These are phyloP conservation scores for Rhizophora mangle DNA, from an alignment of 345 rosid species.

Conservation along the genomic window DNA sequence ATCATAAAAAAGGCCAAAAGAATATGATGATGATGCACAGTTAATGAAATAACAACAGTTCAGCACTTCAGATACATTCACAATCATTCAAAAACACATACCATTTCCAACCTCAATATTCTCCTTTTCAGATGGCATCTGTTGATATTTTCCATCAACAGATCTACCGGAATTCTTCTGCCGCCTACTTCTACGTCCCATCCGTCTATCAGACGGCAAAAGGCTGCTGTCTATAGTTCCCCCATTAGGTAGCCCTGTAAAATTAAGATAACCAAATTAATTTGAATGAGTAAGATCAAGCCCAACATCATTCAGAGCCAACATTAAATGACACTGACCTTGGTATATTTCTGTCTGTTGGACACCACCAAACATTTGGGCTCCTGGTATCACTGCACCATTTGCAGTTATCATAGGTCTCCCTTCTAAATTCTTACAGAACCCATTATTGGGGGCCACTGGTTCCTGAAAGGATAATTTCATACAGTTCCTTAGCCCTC, in stretches of 20 bases:
- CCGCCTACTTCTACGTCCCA: slow-evolving; percentile 75
- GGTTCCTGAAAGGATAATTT: slow-evolving; percentile 40
- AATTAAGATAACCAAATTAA: slow-evolving; percentile 18
- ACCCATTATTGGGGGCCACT: slow-evolving; percentile 29
- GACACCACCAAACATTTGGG: slow-evolving; percentile 7
- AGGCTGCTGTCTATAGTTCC: slow-evolving; percentile 41
- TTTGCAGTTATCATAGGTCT: slow-evolving; percentile 20
- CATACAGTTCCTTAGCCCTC: neutral
- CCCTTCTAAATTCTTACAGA: slow-evolving; percentile 34
- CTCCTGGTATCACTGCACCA: slow-evolving; percentile 29
- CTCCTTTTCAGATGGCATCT: slow-evolving; percentile 42
- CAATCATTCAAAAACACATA: slow-evolving; percentile 4
- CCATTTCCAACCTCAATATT: slow-evolving; percentile 37
- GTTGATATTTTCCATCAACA: slow-evolving; percentile 43
- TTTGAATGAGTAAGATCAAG: slow-evolving; percentile 7
- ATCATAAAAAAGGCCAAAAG: slow-evolving; percentile 5
- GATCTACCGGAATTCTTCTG: slow-evolving; percentile 58
- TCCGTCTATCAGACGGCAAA: slow-evolving; percentile 44
- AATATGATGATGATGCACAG: slow-evolving; percentile 41
- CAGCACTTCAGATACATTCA: neutral
- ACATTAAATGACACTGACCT: slow-evolving; percentile 40
- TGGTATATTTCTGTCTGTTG: slow-evolving; percentile 36
- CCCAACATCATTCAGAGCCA: slow-evolving; percentile 8
- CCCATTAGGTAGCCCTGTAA: slow-evolving; percentile 39
- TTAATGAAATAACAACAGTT: neutral